These are phyloP conservation scores for Termitomyces sp. DNA, from an alignment of 768 basidiomycete genomes.

Conservation along the genomic window DNA sequence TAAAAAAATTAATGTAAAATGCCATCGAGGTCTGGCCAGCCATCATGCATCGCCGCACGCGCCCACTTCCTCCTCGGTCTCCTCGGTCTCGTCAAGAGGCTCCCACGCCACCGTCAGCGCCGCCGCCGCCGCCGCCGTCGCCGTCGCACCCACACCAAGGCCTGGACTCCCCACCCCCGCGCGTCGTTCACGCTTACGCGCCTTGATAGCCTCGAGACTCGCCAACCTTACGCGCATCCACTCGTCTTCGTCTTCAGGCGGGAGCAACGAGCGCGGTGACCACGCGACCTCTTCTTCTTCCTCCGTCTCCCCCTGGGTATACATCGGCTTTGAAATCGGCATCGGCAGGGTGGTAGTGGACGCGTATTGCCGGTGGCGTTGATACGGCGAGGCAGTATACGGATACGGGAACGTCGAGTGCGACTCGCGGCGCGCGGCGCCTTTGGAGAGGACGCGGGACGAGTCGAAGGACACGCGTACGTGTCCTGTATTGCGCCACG, in stretches of 20 bases:
- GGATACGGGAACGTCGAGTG: too few relatives aligned
- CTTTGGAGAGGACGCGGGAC: background rate
- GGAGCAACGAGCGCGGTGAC: background rate
- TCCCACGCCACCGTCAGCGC: background rate
- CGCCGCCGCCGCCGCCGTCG: too few relatives aligned
- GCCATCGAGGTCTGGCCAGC: too few relatives aligned
- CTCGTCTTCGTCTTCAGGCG: slow-evolving; percentile 9
- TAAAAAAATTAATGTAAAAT: too few relatives aligned
- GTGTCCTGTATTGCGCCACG: background rate
- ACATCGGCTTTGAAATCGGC: too few relatives aligned
- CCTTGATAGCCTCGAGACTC: background rate
- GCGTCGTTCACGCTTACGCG: background rate
- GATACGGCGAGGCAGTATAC: background rate
- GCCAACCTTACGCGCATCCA: slow-evolving; percentile 26
- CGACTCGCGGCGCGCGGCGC: too few relatives aligned
- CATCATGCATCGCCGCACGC: too few relatives aligned
- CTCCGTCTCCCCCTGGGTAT: background rate
- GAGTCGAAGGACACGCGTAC: background rate
- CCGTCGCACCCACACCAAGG: too few relatives aligned
- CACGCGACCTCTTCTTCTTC: background rate
- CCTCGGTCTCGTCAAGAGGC: background rate
- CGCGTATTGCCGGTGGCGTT: background rate
- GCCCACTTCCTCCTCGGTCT: background rate
- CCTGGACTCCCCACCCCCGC: background rate
- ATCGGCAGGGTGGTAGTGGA: background rate